These are phyloP conservation scores for Nakazawaea holstii DNA, from an alignment of 805 yeast genomes.

Conservation along the genomic window DNA sequence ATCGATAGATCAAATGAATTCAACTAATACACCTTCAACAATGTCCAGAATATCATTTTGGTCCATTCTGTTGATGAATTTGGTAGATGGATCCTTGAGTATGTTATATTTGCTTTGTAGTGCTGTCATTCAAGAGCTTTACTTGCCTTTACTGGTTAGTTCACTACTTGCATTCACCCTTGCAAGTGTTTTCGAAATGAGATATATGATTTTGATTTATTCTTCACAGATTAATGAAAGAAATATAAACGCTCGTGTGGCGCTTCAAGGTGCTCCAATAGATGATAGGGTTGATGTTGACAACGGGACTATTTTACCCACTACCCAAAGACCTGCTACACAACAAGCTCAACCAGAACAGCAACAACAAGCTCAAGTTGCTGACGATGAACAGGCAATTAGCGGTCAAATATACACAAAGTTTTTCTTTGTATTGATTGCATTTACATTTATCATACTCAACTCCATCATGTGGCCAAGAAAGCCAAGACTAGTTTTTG, in stretches of 20 bases:
- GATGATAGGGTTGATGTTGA: constrained; percentile 24
- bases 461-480: constrained; percentile 63
- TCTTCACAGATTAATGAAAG: constrained; percentile 71
- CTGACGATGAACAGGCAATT: constrained; percentile 47
- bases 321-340: constrained; percentile 16
- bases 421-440: constrained; percentile 48
- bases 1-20: constrained; percentile 63
- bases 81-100: constrained; percentile 66
- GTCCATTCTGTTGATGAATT: constrained; percentile 56
- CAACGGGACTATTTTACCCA: constrained; percentile 16
- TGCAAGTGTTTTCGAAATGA: constrained; percentile 69
- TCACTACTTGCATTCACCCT: constrained; percentile 66
- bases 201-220: constrained; percentile 63
- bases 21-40: constrained; percentile 73
- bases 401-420: constrained; percentile 55
- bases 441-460: constrained; percentile 49
- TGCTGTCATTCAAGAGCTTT: constrained; percentile 48
- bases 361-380: constrained; percentile 20
- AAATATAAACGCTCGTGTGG: constrained; percentile 58
- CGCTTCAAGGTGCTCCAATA: constrained; percentile 55
- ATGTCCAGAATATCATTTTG: constrained; percentile 68
- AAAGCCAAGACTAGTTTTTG: constrained; percentile 47
- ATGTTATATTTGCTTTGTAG: constrained; percentile 58
- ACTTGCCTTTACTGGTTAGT: constrained; percentile 62
- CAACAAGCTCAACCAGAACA: constrained; percentile 20